A percentile compares a stretch with the other conserved stretches of the same genome.
Conservation (phyloP, 257 asterid genomes). For the Solanum pennellii region DNA sequence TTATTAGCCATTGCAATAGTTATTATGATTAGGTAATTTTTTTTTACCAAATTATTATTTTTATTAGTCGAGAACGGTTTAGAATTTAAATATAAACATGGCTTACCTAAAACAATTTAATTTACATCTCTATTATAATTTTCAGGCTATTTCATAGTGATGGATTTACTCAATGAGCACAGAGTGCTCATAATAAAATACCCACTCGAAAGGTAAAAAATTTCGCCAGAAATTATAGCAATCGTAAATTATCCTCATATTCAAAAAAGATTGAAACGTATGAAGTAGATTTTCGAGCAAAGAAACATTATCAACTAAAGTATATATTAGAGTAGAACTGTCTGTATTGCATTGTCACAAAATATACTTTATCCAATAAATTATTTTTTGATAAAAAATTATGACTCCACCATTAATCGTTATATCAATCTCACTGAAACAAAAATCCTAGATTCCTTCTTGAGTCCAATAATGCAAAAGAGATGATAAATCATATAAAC, state of each 20-base stretch:
- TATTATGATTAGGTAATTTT: not conserved
- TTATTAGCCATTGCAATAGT: not conserved
- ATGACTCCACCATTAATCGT: fast-evolving
- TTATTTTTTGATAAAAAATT: too few relatives aligned
- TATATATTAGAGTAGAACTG: fast-evolving
- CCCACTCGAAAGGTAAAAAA: not conserved
- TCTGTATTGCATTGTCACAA: not conserved
- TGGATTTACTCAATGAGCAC: too few relatives aligned
- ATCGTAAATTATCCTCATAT: fast-evolving
- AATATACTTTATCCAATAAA: not conserved
- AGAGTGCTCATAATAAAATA: too few relatives aligned
- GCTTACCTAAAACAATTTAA: too few relatives aligned
- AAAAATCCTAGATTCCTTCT: not conserved
- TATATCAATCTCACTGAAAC: not conserved
- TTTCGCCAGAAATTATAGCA: too few relatives aligned
- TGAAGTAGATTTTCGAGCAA: not conserved
- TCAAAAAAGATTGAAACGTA: too few relatives aligned
- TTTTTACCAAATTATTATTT: not conserved
- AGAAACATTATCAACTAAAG: not conserved
- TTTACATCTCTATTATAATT: too few relatives aligned
- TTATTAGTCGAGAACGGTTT: not conserved
- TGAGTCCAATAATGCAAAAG: not conserved
- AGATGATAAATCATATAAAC: not conserved
- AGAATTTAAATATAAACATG: not conserved
- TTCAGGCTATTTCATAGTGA: not conserved